Conservation (phyloP, 148 eudicot species). For the Oxyria digyna region DNA sequence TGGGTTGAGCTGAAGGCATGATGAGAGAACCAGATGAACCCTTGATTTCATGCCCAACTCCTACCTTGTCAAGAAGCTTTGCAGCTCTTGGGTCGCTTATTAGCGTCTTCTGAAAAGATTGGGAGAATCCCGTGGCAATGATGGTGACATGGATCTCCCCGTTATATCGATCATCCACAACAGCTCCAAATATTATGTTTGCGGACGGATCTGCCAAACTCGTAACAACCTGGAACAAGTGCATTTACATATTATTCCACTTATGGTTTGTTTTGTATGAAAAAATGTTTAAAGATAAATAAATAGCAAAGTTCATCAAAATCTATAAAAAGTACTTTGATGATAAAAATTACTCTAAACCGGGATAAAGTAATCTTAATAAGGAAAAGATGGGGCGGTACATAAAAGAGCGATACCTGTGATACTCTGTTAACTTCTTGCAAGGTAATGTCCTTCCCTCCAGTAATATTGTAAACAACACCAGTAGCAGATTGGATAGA, state of each 20-base stretch:
- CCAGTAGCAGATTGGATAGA: slow-evolving; percentile 99
- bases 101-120: slow-evolving; percentile 84
- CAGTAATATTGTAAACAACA: slow-evolving; percentile 93
- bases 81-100: slow-evolving; percentile 68
- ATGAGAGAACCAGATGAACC: slow-evolving; percentile 25
- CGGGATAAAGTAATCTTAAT: too few species aligned
- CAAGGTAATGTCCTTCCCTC: slow-evolving; percentile 90
- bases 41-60: slow-evolving; percentile 28
- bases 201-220: slow-evolving; percentile 98
- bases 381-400: neutral
- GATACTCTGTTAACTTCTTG: slow-evolving; percentile 99
- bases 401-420: slow-evolving; percentile 39
- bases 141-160: slow-evolving; percentile 97
- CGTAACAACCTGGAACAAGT: slow-evolving; percentile 57
- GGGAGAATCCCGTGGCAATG: slow-evolving; percentile 87
- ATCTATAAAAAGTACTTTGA: too few species aligned
- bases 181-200: slow-evolving; percentile 97
- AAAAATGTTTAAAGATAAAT: too few species aligned
- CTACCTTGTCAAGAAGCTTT: slow-evolving; percentile 40
- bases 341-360: too few species aligned
- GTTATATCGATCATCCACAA: slow-evolving; percentile 89
- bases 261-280: too few species aligned
- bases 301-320: too few species aligned
- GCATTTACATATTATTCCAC: neutral
- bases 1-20: slow-evolving; percentile 24